Conservation (phyloP, 1,284 basidiomycete genomes). For the Rhodofomes roseus region DNA sequence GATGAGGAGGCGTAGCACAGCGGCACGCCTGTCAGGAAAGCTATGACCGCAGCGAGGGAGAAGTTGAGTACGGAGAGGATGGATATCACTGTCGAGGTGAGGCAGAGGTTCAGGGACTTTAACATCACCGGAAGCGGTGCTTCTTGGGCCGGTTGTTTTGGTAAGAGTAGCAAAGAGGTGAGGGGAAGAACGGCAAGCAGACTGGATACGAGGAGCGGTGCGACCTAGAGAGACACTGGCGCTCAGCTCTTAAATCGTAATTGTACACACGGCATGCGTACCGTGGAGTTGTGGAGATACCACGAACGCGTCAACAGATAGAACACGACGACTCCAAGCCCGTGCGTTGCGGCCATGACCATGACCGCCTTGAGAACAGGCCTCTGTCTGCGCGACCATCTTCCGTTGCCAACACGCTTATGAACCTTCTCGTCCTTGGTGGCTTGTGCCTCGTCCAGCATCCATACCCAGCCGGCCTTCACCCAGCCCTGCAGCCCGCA, state of each 20-base stretch:
- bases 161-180: not conserved
- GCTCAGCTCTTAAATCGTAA: not conserved
- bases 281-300: slow-evolving; percentile 37
- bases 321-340: slow-evolving; percentile 48
- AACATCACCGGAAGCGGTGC: slow-evolving; percentile 51
- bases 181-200: not conserved
- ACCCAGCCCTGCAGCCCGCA: slow-evolving; percentile 75
- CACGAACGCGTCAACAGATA: slow-evolving; percentile 37
- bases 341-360: slow-evolving; percentile 53
- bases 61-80: slow-evolving; percentile 87
- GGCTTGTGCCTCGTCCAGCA: slow-evolving; percentile 17
- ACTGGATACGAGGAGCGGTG: not conserved
- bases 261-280: slow-evolving; percentile 22
- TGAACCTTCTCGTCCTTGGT: slow-evolving; percentile 21
- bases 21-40: slow-evolving; percentile 58
- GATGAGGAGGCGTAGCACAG: slow-evolving; percentile 46
- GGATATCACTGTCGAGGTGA: slow-evolving; percentile 80
- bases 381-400: slow-evolving; percentile 36
- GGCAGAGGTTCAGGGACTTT: slow-evolving; percentile 70
- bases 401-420: slow-evolving; percentile 3
- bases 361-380: slow-evolving; percentile 51
- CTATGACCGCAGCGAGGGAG: slow-evolving; percentile 73
- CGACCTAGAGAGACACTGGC: slow-evolving; percentile 4
- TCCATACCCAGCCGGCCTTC: slow-evolving; percentile 52
- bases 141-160: no score